phyloP scores from a whole-genome alignment of 1,139 yeast species.

The Nakaseomyces delphensis region DNA sequence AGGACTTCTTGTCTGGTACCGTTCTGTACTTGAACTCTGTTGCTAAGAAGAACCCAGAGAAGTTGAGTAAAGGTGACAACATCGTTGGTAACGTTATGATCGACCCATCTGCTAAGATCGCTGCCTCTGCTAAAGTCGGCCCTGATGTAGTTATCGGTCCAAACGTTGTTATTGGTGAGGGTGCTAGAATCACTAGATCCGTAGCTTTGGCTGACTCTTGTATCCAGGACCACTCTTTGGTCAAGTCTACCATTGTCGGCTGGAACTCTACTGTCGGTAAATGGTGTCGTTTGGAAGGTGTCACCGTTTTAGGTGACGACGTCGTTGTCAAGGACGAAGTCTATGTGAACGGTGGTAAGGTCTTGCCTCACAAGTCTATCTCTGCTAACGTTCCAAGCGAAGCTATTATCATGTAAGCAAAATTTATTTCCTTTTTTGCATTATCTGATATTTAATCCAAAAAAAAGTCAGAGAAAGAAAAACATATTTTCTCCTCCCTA shows the following conservation, averaged over 20 bases:
- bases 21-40: slow-evolving; percentile 83
- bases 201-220: slow-evolving; percentile 85
- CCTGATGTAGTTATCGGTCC: slow-evolving; percentile 99
- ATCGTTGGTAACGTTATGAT: slow-evolving; percentile 91
- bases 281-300: slow-evolving; percentile 99
- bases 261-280: slow-evolving; percentile 98
- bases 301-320: slow-evolving; percentile 96
- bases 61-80: slow-evolving; percentile 54
- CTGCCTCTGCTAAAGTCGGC: slow-evolving; percentile 91
- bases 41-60: slow-evolving; percentile 68
- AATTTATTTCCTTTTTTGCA: neutral
- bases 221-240: slow-evolving; percentile 96
- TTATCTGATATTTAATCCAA: neutral
- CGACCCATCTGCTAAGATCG: slow-evolving; percentile 91
- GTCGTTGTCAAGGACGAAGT: slow-evolving; percentile 97
- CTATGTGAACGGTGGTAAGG: slow-evolving; percentile 98
- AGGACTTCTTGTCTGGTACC: slow-evolving; percentile 97
- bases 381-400: slow-evolving; percentile 95
- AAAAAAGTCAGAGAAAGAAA: too few species aligned
- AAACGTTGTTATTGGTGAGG: slow-evolving; percentile 90
- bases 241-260: slow-evolving; percentile 95
- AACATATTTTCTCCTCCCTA: neutral
- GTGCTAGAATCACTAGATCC: slow-evolving; percentile 96
- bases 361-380: slow-evolving; percentile 96
- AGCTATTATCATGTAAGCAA: slow-evolving; percentile 78